These are phyloP conservation scores for Eutrema salsugineum DNA, from an alignment of 441 rosid species.

Conservation along the genomic window DNA sequence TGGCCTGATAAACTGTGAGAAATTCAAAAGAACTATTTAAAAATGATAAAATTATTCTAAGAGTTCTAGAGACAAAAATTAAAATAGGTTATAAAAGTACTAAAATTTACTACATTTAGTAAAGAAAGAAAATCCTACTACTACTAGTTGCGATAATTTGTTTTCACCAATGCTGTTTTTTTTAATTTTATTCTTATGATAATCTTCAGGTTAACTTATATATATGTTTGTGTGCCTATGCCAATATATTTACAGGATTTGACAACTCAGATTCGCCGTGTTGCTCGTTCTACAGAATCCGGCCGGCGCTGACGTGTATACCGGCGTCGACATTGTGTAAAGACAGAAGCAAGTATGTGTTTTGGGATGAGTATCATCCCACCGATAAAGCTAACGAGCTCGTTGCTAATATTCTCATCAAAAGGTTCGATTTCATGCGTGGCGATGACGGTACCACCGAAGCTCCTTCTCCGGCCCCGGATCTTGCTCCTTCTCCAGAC, in stretches of 20 bases:
- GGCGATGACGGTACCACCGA: constrained; percentile 23
- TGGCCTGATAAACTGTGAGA: background rate
- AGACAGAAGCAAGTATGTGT: constrained; percentile 87
- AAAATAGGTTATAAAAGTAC: background rate
- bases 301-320: constrained; percentile 82
- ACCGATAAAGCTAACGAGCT: constrained; percentile 76
- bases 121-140: no score
- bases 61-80: no score
- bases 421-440: constrained; percentile 52
- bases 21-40: no score
- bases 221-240: constrained; percentile 9
- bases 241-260: constrained; percentile 47
- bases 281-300: constrained; percentile 74
- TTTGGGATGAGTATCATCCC: constrained; percentile 98
- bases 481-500: constrained; percentile 37
- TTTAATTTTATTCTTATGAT: background rate
- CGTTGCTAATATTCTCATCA: constrained; percentile 72
- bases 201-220: background rate
- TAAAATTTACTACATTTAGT: no score
- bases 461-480: constrained; percentile 57
- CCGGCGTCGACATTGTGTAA: constrained; percentile 78
- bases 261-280: constrained; percentile 82
- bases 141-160: background rate
- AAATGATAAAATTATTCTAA: no score
- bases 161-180: background rate